These are phyloP conservation scores for Cenchrus purpureus DNA, from an alignment of 176 grass and related monocot genomes.

Conservation along the genomic window DNA sequence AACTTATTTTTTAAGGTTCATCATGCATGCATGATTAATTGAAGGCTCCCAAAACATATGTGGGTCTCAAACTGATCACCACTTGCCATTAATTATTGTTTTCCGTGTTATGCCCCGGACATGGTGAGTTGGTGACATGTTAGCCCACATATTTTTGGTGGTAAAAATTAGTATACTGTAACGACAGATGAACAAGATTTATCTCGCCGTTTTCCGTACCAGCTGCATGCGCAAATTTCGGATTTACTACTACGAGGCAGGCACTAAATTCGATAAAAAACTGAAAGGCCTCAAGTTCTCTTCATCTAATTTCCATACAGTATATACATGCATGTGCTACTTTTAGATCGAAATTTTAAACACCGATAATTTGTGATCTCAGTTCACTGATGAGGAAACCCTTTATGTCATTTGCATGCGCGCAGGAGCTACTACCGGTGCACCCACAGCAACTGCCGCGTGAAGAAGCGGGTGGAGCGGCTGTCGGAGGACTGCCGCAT, in stretches of 20 bases:
- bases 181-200: background rate
- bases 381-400: background rate
- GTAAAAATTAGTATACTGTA: too few species aligned
- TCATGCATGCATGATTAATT: too few species aligned
- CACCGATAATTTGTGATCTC: background rate
- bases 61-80: too few species aligned
- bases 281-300: background rate
- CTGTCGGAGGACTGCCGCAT: constrained; percentile 93
- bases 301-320: background rate
- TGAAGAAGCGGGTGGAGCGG: constrained; percentile 97
- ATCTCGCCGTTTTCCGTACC: background rate
- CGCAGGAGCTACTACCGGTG: constrained; percentile 95
- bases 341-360: background rate
- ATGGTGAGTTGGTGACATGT: too few species aligned
- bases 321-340: background rate
- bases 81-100: too few species aligned
- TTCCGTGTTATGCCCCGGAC: too few species aligned
- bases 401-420: background rate
- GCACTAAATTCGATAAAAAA: background rate
- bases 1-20: background rate
- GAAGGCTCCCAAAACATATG: too few species aligned
- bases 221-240: background rate
- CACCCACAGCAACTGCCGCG: constrained; percentile 94
- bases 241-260: background rate
- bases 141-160: too few species aligned